Evolutionary conservation across 2,329 filamentous ascomycete genomes (phyloP), one percentile per base, ranked within the genome.

Genomic region (Alternaria alternata): DNA sequence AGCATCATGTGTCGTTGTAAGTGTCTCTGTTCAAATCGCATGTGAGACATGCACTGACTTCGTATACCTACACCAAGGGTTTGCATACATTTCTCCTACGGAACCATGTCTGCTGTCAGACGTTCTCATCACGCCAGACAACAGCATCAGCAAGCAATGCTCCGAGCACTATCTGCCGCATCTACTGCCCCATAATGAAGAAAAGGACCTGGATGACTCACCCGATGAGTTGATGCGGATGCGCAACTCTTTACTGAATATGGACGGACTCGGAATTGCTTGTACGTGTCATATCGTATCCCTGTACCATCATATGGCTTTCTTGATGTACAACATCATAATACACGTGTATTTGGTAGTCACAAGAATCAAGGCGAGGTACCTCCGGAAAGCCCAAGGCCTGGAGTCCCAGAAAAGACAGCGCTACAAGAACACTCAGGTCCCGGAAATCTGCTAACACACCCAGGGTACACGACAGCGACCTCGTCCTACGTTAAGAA

Each of bases 81-180:
- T 86, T 64, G 84, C 84, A 20, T 86, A 86, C 67, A 81, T 87
- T 57, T 85, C 83, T 1, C 78, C 80, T 1, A 79, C 75, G 0
- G 85, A 87, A 74, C 81, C 83, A 12, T 85, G 83, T 71, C 81
- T 87, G 44, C 78, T 87, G 9, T 83, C 84, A 57, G 85, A 87
- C 66, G 84, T 86, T 44, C 80, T 86, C 34, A 80, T 87, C 57
- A 80, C 76, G 0, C 80, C 80, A 5, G 75, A 74, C 24, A 77
- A 78, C 58, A 72, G 68, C 51, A 74, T 75, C 57, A 72, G 69
- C 59, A 78, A 76, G 51, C 76, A 78, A 68, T 75, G 71, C 53
- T 75, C 68, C 7, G 82, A 85, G 49, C 85, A 86, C 68, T 86
- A 86, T 65, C 79, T 87, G 2, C 85, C 84, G 0, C 75, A 81